phyloP scores from a whole-genome alignment of 768 basidiomycete genomes.

The Tylopilus balloui region DNA sequence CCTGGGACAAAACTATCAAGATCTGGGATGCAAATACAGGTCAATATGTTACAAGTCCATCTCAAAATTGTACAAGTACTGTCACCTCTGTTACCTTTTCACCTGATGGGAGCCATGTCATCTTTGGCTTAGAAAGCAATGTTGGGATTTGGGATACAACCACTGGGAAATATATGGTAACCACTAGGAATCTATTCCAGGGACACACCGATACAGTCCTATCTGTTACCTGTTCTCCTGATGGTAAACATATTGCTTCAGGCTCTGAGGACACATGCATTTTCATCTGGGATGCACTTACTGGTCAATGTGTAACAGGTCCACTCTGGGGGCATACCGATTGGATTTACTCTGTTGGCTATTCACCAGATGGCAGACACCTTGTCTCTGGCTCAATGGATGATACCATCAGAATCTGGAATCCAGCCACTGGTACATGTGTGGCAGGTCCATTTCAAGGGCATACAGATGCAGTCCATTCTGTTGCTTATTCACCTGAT shows the following conservation, averaged over 20 bases:
- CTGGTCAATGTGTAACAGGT: conserved; percentile 3
- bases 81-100: conserved; percentile 11
- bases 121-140: conserved; percentile 8
- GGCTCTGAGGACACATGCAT: conserved; percentile 4
- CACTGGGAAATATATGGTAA: not conserved
- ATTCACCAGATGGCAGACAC: conserved; percentile 27
- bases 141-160: conserved; percentile 10
- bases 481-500: conserved; percentile 24
- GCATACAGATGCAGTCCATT: conserved; percentile 16
- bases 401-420: conserved; percentile 23
- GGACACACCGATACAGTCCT: not conserved
- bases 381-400: conserved; percentile 22
- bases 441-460: conserved; percentile 16
- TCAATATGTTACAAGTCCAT: not conserved
- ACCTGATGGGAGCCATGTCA: conserved; percentile 20
- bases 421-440: conserved; percentile 11
- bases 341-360: conserved; percentile 13
- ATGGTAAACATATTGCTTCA: conserved; percentile 12
- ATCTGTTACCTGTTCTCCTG: conserved; percentile 15
- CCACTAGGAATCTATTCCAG: not conserved
- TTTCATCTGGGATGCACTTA: conserved; percentile 11
- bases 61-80: not conserved
- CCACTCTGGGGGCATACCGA: conserved; percentile 4
- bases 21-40: conserved; percentile 11
- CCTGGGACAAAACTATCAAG: conserved; percentile 3